Conservation (phyloP, 345 rosid species). For the Hypericum perforatum region DNA sequence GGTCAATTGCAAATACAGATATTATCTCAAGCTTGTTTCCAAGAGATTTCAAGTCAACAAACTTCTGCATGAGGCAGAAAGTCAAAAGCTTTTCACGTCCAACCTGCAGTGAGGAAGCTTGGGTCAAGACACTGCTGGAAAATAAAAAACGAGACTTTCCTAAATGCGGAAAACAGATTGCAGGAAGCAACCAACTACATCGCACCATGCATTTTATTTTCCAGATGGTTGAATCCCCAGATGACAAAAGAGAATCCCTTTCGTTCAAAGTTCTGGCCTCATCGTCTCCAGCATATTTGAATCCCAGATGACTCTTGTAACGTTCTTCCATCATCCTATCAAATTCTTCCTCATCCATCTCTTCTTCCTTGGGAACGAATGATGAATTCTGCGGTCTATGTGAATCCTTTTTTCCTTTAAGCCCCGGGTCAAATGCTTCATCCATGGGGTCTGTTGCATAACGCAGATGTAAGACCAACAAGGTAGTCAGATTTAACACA, state of each 20-base stretch:
- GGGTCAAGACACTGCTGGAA: conserved; percentile 1
- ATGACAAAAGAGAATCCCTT: conserved; percentile 38
- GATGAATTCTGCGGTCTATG: conserved; percentile 29
- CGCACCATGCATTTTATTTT: conserved; percentile 88
- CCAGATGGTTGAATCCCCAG: conserved; percentile 65
- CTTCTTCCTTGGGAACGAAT: conserved; percentile 73
- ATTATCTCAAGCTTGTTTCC: conserved; percentile 51
- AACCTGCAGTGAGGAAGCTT: conserved; percentile 37
- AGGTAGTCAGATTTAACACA: too few species aligned
- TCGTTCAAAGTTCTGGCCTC: conserved; percentile 44
- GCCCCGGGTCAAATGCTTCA: conserved; percentile 35
- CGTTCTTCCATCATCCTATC: conserved; percentile 84
- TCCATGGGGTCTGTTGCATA: conserved; percentile 32
- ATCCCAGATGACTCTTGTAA: conserved; percentile 42
- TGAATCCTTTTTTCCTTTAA: conserved; percentile 31
- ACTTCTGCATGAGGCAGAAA: conserved; percentile 93
- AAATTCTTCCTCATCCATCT: conserved; percentile 59
- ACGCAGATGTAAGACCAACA: too few species aligned
- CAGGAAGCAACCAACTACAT: background rate
- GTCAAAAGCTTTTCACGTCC: conserved; percentile 74
- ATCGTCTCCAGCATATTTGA: conserved; percentile 50
- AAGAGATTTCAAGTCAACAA: conserved; percentile 55
- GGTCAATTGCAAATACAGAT: conserved; percentile 70
- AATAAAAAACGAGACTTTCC: background rate
- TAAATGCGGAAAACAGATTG: conserved; percentile 1